phyloP scores from a whole-genome alignment of 1,284 basidiomycete genomes.

The Sphaerobolus stellatus region DNA sequence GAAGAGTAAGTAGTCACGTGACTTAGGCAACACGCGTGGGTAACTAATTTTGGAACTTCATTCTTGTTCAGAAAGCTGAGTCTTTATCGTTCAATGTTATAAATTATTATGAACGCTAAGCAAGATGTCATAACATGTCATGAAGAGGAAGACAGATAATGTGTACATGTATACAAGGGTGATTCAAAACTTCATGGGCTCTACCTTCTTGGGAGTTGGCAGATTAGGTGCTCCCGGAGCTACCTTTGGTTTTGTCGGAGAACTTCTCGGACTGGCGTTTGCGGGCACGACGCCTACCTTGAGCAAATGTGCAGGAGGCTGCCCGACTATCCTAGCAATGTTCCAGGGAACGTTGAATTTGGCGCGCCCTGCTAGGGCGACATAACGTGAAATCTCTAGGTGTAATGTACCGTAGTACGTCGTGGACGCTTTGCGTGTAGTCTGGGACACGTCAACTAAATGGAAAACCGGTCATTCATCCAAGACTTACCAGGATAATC shows the following conservation, averaged over 20 bases:
- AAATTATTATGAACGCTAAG: too few relatives aligned
- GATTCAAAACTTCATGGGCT: conserved; percentile 29
- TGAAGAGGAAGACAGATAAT: background rate
- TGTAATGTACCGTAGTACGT: conserved; percentile 92
- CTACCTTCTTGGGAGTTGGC: conserved; percentile 31
- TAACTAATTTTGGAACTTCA: background rate
- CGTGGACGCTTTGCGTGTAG: conserved; percentile 87
- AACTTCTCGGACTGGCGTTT: conserved; percentile 6
- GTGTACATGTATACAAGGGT: background rate
- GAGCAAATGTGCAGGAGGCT: conserved; percentile 59
- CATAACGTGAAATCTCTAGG: conserved; percentile 85
- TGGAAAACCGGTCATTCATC: too few relatives aligned
- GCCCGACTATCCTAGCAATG: conserved; percentile 65
- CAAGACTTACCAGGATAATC: conserved; percentile 60
- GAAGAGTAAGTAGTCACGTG: background rate
- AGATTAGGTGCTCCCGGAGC: conserved; percentile 23
- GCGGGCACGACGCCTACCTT: conserved; percentile 32
- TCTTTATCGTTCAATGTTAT: too few relatives aligned
- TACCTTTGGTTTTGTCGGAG: conserved; percentile 12
- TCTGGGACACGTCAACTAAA: conserved; percentile 51
- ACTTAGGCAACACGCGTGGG: too few relatives aligned
- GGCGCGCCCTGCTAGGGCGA: conserved; percentile 60
- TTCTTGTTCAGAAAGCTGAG: too few relatives aligned
- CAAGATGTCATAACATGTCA: too few relatives aligned
- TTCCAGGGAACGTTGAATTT: conserved; percentile 75